A percentile compares a stretch with the other conserved stretches of the same genome.
Conservation (phyloP, 768 basidiomycete genomes). For the Pleurotus giganteus region DNA sequence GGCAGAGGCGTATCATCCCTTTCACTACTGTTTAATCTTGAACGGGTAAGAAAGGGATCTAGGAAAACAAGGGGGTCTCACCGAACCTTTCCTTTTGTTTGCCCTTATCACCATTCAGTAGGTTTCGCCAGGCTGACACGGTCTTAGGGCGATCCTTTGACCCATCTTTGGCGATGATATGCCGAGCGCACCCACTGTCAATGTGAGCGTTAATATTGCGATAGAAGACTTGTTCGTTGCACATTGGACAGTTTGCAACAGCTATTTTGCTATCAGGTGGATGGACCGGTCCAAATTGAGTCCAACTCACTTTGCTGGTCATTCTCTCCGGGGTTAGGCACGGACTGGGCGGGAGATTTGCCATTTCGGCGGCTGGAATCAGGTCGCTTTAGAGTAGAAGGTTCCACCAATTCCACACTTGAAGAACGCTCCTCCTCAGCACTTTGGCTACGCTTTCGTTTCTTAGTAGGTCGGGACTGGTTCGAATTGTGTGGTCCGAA, state of each 20-base stretch:
- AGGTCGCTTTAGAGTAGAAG: conserved; percentile 17
- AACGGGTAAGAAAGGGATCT: conserved; percentile 4
- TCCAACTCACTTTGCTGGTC: conserved; percentile 13
- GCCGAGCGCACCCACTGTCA: conserved; percentile 54
- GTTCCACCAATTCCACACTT: conserved; percentile 24
- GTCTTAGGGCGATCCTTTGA: conserved; percentile 19
- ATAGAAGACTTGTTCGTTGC: conserved; percentile 42
- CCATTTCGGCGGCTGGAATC: not conserved
- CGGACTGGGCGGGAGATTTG: not conserved
- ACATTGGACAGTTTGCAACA: conserved; percentile 63
- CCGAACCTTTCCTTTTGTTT: conserved; percentile 40
- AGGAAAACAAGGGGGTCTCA: conserved; percentile 9
- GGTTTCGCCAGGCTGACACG: not conserved
- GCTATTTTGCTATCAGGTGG: conserved; percentile 30
- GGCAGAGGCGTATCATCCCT: conserved; percentile 50
- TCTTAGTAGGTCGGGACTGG: conserved; percentile 24
- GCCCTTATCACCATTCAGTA: conserved; percentile 26
- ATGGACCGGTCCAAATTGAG: not conserved
- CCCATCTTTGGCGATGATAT: conserved; percentile 13
- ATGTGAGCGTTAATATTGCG: conserved; percentile 62
- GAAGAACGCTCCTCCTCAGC: conserved; percentile 18
- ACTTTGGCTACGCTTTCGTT: conserved; percentile 30
- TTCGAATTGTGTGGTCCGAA: conserved; percentile 1
- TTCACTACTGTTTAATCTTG: conserved; percentile 21
- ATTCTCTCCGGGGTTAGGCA: conserved; percentile 3